Evolutionary conservation across 1,284 basidiomycete species (phyloP), one percentile per base, ranked within the genome.

Genomic region (Hymenochaete sp.): DNA sequence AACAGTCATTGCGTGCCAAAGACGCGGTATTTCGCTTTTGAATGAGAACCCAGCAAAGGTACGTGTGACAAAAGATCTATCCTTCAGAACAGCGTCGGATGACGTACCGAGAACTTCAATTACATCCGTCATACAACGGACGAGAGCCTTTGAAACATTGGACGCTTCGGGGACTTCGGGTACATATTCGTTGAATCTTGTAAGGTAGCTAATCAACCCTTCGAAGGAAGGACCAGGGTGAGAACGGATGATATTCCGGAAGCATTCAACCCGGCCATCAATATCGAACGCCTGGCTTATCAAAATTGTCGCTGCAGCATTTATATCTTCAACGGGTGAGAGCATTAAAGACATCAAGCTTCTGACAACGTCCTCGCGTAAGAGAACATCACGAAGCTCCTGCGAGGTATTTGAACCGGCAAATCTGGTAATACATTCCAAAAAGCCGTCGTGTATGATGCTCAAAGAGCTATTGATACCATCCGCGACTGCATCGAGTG

Each of bases 61-160:
- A 0, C 72, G 59, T 40, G 67, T 72, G 35, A 79, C 60, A 60
- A 86, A 93, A 4, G 56, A 53, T 2, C 64, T 48, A 39, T 76
- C 72, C 44, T 76, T 74, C 13, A 93, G 63, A n/a, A n/a, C 5
- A 8, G 84, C 86, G 51, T 79, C 77, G 0, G 77, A 74, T 14
- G 69, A 72, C 11, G 80, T 74, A 58, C 89, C 93, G 1, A 97
- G 71, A 1, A 81, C 82, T 40, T 95, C 91, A 50, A 96, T 77
- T 46, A 95, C 75, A 59, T 97, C 93, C 3, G 89, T 89, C 56
- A 96, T 75, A 62, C 92, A 95, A 11, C 82, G 78, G 8, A 95
- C 93, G 19, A 96, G 75, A 21, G 87, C 82, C 57, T 88, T 88
- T 1, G 93, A 89, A 13, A 90, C 61, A 37, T 73, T 82, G 57